A percentile compares a stretch with the other conserved stretches of the same genome.
Conservation (phyloP, 2,329 filamentous ascomycete genomes). For the Sodiomyces alkalinus region DNA sequence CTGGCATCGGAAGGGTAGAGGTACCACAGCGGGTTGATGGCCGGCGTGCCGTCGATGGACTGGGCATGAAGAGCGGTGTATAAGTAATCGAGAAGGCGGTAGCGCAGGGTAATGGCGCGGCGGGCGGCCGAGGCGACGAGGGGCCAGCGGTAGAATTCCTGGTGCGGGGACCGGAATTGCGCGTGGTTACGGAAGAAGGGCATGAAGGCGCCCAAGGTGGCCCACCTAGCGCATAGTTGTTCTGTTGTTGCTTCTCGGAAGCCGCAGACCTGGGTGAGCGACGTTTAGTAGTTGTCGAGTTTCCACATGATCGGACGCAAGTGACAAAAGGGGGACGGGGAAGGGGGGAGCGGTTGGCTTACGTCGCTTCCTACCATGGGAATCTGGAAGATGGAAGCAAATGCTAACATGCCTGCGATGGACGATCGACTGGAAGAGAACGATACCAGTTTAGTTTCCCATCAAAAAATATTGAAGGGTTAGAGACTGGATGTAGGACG, state of each 20-base stretch:
- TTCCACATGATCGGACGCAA: too few relatives aligned
- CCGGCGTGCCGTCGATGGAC: constrained; percentile 43
- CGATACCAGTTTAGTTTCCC: too few relatives aligned
- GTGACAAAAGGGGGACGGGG: too few relatives aligned
- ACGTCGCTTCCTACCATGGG: constrained; percentile 53
- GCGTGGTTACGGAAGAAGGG: constrained; percentile 62
- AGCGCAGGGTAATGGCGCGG: constrained; percentile 54
- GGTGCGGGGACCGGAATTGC: constrained; percentile 23
- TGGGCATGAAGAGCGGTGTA: constrained; percentile 57
- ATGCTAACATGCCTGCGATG: constrained; percentile 1
- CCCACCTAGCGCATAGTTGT: constrained; percentile 54
- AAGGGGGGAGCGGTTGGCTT: background rate
- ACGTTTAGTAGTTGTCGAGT: background rate
- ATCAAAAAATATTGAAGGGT: constrained; percentile 2
- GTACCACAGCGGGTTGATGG: constrained; percentile 58
- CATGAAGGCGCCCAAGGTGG: constrained; percentile 52
- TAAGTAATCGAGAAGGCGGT: constrained; percentile 61
- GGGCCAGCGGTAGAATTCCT: constrained; percentile 59
- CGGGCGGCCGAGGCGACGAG: constrained; percentile 50
- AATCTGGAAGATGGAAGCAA: constrained; percentile 46
- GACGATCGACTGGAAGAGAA: background rate
- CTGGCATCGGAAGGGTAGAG: constrained; percentile 40
- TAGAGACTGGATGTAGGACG: too few relatives aligned
- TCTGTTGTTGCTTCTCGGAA: constrained; percentile 50
- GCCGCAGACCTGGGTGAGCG: constrained; percentile 43